phyloP scores from a whole-genome alignment of 257 asterid species.

The Capsicum pubescens region DNA sequence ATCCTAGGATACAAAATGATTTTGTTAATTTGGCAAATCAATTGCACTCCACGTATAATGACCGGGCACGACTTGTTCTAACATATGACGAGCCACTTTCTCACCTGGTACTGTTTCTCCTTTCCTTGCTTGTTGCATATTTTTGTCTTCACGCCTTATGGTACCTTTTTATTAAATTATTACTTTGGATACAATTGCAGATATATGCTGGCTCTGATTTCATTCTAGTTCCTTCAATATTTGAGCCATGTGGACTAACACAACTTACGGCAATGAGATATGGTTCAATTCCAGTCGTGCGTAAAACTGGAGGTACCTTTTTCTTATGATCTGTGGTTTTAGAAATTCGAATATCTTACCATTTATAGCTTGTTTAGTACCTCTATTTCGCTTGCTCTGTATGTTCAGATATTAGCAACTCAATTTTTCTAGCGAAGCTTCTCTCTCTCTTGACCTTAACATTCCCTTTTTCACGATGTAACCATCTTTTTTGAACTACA shows the following conservation, averaged over 20 bases:
- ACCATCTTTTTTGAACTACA: background rate
- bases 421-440: background rate
- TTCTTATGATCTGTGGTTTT: background rate
- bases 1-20: constrained; percentile 87
- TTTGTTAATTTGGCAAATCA: constrained; percentile 88
- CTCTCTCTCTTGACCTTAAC: background rate
- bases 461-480: background rate
- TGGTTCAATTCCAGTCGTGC: constrained; percentile 93
- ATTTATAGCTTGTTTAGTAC: background rate
- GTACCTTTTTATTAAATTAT: constrained; percentile 30
- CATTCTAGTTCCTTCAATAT: constrained; percentile 91
- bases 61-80: constrained; percentile 85
- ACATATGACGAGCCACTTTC: constrained; percentile 98
- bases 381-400: background rate
- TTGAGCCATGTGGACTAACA: constrained; percentile 99
- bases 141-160: constrained; percentile 20
- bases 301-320: constrained; percentile 91
- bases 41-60: constrained; percentile 71
- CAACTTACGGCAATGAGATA: constrained; percentile 99
- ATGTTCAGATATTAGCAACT: constrained; percentile 22
- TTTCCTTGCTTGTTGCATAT: constrained; percentile 22
- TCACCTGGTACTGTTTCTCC: constrained; percentile 72
- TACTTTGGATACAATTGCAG: constrained; percentile 51
- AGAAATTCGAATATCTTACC: background rate
- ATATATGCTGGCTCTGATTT: constrained; percentile 98